A percentile compares a stretch with the other conserved stretches of the same genome.
These are phyloP conservation scores for Penicillium vulpinum DNA, from an alignment of 2,329 filamentous ascomycete genomes.

Conservation along the genomic window DNA sequence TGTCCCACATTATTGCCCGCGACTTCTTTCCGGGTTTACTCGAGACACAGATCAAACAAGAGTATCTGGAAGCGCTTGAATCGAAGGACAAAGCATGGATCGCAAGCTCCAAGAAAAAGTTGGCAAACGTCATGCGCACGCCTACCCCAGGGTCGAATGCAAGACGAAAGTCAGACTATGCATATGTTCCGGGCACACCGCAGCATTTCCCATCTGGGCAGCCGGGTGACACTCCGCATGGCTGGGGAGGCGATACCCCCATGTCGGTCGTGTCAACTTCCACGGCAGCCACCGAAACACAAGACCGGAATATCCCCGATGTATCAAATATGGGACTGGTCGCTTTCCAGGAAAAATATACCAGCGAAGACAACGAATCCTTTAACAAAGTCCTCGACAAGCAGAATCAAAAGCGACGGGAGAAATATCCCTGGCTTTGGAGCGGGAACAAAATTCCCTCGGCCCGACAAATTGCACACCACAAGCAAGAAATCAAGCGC, in stretches of 20 bases:
- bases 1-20: conserved; percentile 91
- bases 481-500: conserved; percentile 64
- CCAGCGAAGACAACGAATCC: conserved; percentile 95
- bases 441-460: conserved; percentile 76
- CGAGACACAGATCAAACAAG: conserved; percentile 82
- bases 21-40: conserved; percentile 95
- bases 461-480: conserved; percentile 60
- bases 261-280: conserved; percentile 54
- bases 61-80: conserved; percentile 88
- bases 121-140: conserved; percentile 74
- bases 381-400: conserved; percentile 91
- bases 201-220: conserved; percentile 47
- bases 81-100: conserved; percentile 87
- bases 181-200: conserved; percentile 50
- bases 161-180: conserved; percentile 12
- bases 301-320: conserved; percentile 58
- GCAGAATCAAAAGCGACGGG: conserved; percentile 79
- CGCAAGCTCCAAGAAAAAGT: conserved; percentile 69
- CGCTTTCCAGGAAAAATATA: conserved; percentile 89
- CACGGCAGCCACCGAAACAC: conserved; percentile 29
- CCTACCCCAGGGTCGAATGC: conserved; percentile 65
- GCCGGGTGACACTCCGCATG: conserved; percentile 35
- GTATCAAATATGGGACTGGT: conserved; percentile 73
- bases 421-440: conserved; percentile 89
- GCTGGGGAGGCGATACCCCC: conserved; percentile 73